A percentile compares a stretch with the other conserved stretches of the same genome.
These are phyloP conservation scores for Tubosaeta brunneosetosa DNA, from an alignment of 768 basidiomycete genomes.

Conservation along the genomic window DNA sequence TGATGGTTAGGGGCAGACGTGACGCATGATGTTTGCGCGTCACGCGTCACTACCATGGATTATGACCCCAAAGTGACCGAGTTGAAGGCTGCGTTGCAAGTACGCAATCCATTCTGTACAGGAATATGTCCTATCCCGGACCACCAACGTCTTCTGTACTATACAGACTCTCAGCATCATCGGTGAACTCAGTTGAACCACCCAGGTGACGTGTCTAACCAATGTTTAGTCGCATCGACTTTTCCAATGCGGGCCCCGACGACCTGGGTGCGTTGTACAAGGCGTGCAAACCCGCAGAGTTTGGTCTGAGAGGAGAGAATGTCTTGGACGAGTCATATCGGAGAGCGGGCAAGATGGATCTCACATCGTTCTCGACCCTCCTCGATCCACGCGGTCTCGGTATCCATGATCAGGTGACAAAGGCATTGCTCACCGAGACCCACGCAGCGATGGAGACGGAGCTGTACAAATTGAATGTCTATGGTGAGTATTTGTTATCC, in stretches of 20 bases:
- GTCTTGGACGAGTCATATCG: no score
- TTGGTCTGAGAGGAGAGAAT: no score
- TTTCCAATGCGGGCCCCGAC: background rate
- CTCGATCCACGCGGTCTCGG: no score
- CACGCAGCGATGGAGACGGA: no score
- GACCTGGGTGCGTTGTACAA: constrained; percentile 21
- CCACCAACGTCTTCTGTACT: background rate
- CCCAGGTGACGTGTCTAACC: background rate
- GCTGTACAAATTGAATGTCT: constrained; percentile 44
- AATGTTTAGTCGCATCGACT: background rate
- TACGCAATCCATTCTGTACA: background rate
- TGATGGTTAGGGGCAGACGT: background rate
- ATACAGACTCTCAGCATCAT: background rate
- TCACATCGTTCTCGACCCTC: no score
- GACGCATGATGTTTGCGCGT: no score
- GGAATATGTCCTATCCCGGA: background rate
- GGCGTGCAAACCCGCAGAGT: no score
- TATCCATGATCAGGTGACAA: no score
- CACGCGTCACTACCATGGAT: no score
- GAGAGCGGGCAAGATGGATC: constrained; percentile 6
- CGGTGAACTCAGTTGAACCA: background rate
- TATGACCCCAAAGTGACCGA: background rate
- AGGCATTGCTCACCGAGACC: no score
- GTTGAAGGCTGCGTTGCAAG: background rate
- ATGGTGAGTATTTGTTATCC: constrained; percentile 26